Conservation (phyloP, 2,329 filamentous ascomycete species). For the Emergomyces orientalis region DNA sequence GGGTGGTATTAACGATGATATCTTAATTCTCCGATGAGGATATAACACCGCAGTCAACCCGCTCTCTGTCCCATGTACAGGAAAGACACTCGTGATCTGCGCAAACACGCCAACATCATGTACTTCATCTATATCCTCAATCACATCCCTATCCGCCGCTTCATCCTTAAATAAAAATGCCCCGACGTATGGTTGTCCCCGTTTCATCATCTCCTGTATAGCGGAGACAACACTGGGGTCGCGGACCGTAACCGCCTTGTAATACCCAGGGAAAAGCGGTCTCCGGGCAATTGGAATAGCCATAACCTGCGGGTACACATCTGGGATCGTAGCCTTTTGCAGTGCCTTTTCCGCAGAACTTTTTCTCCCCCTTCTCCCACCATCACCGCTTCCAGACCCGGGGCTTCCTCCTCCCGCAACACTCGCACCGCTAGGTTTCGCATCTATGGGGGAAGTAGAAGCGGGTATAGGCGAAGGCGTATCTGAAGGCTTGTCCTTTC, state of each 20-base stretch:
- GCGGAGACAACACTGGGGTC: slow-evolving; percentile 85
- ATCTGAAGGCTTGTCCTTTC: slow-evolving; percentile 42
- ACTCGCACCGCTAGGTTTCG: slow-evolving; percentile 50
- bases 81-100: slow-evolving; percentile 93
- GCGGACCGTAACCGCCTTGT: slow-evolving; percentile 95
- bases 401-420: slow-evolving; percentile 49
- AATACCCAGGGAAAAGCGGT: slow-evolving; percentile 93
- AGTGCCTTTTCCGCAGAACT: slow-evolving; percentile 60
- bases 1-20: slow-evolving; percentile 74
- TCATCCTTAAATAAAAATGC: slow-evolving; percentile 97
- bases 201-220: slow-evolving; percentile 92
- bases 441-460: slow-evolving; percentile 26
- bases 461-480: slow-evolving; percentile 37
- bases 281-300: slow-evolving; percentile 91
- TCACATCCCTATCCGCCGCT: slow-evolving; percentile 84
- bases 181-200: slow-evolving; percentile 93
- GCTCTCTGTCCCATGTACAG: slow-evolving; percentile 69
- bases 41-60: slow-evolving; percentile 90
- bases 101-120: slow-evolving; percentile 96
- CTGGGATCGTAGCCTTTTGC: slow-evolving; percentile 80
- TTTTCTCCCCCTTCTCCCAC: slow-evolving; percentile 52
- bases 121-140: slow-evolving; percentile 81
- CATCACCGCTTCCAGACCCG: slow-evolving; percentile 35
- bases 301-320: slow-evolving; percentile 95
- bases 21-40: slow-evolving; percentile 85